A percentile compares a stretch with the other conserved stretches of the same genome.
Evolutionary conservation across 106 monocot genomes (phyloP).

Genomic region (Triglochin maritima): DNA sequence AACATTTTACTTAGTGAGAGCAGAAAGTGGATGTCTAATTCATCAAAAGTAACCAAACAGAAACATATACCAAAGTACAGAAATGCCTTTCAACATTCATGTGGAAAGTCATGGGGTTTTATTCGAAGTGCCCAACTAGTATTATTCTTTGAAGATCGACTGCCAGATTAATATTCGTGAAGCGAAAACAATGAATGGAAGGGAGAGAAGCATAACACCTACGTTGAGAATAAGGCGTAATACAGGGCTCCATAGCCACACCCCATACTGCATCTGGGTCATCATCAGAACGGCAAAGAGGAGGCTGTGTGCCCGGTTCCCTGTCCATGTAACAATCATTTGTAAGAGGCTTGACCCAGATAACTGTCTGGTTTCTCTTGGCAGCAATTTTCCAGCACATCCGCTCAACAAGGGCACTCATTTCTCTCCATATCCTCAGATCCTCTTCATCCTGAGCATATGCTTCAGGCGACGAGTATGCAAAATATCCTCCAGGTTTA

Average conservation of each 20-base stretch:
- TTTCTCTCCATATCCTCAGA: constrained; percentile 73
- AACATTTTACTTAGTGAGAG: no score
- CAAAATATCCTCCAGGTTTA: constrained; percentile 85
- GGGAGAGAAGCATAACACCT: constrained; percentile 11
- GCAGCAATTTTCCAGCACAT: constrained; percentile 94
- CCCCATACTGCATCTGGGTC: constrained; percentile 87
- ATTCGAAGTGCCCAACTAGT: no score
- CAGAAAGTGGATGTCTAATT: no score
- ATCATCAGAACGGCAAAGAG: constrained; percentile 50
- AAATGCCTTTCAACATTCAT: no score
- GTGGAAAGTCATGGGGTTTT: no score
- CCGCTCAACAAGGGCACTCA: constrained; percentile 73
- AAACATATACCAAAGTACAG: no score
- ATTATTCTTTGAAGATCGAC: no score
- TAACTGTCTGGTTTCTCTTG: constrained; percentile 80
- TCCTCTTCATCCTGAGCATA: constrained; percentile 94
- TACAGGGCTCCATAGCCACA: constrained; percentile 74
- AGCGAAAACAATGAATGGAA: not conserved
- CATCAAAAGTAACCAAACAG: no score
- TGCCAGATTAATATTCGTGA: not conserved
- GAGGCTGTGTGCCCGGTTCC: constrained; percentile 54
- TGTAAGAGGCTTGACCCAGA: constrained; percentile 84
- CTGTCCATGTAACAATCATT: constrained; percentile 78
- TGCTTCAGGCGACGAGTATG: constrained; percentile 90
- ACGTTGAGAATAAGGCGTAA: constrained; percentile 78